Base-by-base conservation (phyloP, 2,329 filamentous ascomycete species). In the Coniella vitis region DNA sequence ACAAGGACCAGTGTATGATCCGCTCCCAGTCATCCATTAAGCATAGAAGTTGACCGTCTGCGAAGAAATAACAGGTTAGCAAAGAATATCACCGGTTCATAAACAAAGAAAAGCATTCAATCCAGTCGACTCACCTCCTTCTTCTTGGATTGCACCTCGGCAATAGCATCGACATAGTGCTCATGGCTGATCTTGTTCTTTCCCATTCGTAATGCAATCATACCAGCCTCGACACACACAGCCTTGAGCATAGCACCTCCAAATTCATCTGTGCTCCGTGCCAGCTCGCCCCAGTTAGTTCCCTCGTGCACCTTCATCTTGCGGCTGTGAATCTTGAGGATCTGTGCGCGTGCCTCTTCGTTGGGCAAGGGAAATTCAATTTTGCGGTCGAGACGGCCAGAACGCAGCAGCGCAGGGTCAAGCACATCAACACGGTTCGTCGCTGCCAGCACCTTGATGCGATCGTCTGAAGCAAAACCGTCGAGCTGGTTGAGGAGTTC, bases 311-410 rank as follows among this genome's bases (percentile, higher is more conserved):
- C 89, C 55, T 87, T 93, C 93, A 98, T 98, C 76, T 98, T 98
- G 61, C 93, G 83, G 51, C 87, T 94, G 72, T 98, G 93, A 58
- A 98, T 98, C 70, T 90, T 90, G 59, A 98, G 74, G 67, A 98
- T 98, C 72, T 98, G 91, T 17, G 91, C 91, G 54, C 93, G 84
- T 2, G 93, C 90, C 71, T 98, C 93, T 70, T 98, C 94, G 64
- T 98, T 98, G 4, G 93, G 93, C 46, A 98, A 77, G 1, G 93
- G 93, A 70, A 98, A 98, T 69, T 98, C 93, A 62, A 97, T 97
- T 76, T 97, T 97, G 64, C 90, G 81, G 67, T 97, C 90, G 54
- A 97, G 76, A 72, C 90, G 90, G 50, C 90, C 90, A 21, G 90
- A 95, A 63, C 90, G 87, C 31, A 97, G 79, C 54, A 97, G 75